These are phyloP conservation scores for Elaeagnus macrophylla DNA, from an alignment of 306 rosid genomes.

Conservation along the genomic window DNA sequence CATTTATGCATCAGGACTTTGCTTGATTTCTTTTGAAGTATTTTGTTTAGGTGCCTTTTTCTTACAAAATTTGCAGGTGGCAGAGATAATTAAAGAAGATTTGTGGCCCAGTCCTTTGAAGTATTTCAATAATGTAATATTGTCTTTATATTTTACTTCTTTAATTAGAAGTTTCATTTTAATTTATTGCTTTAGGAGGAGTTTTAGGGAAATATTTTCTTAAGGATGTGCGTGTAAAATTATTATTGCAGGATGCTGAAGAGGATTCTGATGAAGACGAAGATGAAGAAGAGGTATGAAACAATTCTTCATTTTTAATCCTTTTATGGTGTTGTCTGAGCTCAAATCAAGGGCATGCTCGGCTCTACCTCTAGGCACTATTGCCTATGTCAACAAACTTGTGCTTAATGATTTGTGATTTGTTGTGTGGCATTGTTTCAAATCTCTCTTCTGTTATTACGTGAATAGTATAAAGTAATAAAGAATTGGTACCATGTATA, in stretches of 20 bases:
- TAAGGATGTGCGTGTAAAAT: not conserved
- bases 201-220: no score
- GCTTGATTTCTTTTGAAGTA: not conserved
- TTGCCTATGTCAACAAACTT: no score
- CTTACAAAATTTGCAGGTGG: conserved; percentile 34
- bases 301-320: not conserved
- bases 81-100: conserved; percentile 62
- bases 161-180: no score
- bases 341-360: not conserved
- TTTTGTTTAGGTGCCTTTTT: conserved; percentile 1
- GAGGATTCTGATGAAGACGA: conserved; percentile 41
- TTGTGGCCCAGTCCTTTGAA: conserved; percentile 72
- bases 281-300: conserved; percentile 26
- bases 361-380: not conserved
- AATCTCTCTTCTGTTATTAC: no score
- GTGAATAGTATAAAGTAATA: no score
- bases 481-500: no score
- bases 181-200: no score
- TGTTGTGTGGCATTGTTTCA: no score
- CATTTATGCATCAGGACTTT: not conserved
- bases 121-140: conserved; percentile 53
- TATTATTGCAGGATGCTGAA: conserved; percentile 48
- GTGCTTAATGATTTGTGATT: no score
- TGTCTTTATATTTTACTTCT: not conserved
- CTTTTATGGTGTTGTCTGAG: not conserved